Conservation (phyloP, 2,329 filamentous ascomycete genomes). For the Mariannaea sp. region DNA sequence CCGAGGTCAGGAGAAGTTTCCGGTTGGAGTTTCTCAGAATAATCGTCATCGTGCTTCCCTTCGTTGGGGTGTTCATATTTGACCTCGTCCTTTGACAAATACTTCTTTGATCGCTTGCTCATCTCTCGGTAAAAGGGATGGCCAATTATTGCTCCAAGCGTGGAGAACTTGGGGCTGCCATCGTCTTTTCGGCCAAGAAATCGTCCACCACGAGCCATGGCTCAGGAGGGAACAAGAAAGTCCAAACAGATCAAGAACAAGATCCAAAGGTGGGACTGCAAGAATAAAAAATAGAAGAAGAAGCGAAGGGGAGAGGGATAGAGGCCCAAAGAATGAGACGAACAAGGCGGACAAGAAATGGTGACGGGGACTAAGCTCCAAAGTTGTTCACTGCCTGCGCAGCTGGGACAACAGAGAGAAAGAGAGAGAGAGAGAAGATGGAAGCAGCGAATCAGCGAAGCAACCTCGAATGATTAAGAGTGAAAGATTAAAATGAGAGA, state of each 20-base stretch:
- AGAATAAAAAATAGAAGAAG: too few relatives aligned
- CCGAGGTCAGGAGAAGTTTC: constrained; percentile 6
- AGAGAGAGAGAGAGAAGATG: too few relatives aligned
- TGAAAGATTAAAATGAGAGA: too few relatives aligned
- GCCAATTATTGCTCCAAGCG: constrained; percentile 37
- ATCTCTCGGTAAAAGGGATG: constrained; percentile 29
- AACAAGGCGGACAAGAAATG: neutral
- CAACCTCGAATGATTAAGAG: too few relatives aligned
- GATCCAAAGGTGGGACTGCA: too few relatives aligned
- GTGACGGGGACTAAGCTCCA: too few relatives aligned
- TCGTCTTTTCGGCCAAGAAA: constrained; percentile 18
- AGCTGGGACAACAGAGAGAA: too few relatives aligned
- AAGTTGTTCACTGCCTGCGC: too few relatives aligned
- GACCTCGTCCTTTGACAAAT: constrained; percentile 5
- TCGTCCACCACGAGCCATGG: constrained; percentile 32
- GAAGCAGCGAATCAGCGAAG: too few relatives aligned
- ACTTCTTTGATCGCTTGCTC: constrained; percentile 11
- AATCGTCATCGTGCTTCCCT: neutral
- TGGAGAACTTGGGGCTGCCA: constrained; percentile 31
- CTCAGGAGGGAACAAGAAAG: constrained; percentile 3
- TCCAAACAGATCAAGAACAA: neutral
- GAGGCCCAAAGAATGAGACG: too few relatives aligned
- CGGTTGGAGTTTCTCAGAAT: neutral
- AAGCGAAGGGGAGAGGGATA: too few relatives aligned
- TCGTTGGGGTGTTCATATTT: constrained; percentile 11